These are phyloP conservation scores for Trifolium pratense DNA, from an alignment of 306 rosid genomes.

Conservation along the genomic window DNA sequence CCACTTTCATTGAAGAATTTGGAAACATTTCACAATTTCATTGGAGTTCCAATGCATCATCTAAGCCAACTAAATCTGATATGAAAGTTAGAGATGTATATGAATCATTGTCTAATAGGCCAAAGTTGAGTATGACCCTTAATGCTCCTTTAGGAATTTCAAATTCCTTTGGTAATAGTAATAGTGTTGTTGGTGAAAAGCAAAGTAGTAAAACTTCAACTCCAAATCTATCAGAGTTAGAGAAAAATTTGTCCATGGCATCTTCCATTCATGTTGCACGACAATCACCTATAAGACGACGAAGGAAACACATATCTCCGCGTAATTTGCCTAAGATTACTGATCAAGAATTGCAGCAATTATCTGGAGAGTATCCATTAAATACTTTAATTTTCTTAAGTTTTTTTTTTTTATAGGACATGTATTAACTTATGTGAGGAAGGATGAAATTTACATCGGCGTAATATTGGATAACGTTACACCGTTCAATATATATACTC, in stretches of 20 bases:
- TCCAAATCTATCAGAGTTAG: constrained; percentile 41
- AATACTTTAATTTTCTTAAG: constrained; percentile 27
- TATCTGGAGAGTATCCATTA: constrained; percentile 93
- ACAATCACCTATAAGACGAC: constrained; percentile 94
- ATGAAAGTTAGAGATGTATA: constrained; percentile 50
- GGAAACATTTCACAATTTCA: not conserved
- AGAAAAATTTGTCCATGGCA: constrained; percentile 59
- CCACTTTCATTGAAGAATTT: not conserved
- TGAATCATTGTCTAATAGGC: constrained; percentile 44
- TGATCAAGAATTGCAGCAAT: constrained; percentile 89
- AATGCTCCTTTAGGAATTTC: constrained; percentile 63
- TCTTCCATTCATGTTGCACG: constrained; percentile 88
- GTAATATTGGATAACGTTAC: not conserved
- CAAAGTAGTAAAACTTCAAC: constrained; percentile 52
- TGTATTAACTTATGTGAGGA: not conserved
- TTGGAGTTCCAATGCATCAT: not conserved
- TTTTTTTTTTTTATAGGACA: not conserved
- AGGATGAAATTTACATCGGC: not conserved
- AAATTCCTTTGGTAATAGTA: constrained; percentile 40
- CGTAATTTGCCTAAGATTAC: constrained; percentile 96
- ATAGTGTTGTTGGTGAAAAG: constrained; percentile 48
- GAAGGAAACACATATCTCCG: constrained; percentile 84
- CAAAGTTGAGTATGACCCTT: constrained; percentile 61
- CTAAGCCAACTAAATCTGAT: not conserved
- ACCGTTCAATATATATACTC: not conserved